These are phyloP conservation scores for Gautieria morchelliformis DNA, from an alignment of 768 basidiomycete genomes.

Conservation along the genomic window DNA sequence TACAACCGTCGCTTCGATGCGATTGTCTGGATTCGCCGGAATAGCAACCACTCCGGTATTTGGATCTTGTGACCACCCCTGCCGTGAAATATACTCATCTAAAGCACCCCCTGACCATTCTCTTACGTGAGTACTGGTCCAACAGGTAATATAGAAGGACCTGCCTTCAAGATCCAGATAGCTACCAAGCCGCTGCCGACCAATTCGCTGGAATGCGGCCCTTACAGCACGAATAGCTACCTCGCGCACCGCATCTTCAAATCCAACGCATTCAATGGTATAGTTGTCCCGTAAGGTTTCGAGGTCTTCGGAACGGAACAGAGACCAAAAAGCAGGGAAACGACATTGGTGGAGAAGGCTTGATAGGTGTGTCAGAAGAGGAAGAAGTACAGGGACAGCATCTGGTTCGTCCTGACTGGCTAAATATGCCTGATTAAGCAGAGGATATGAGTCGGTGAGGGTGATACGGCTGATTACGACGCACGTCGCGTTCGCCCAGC, in stretches of 20 bases:
- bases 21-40: conserved; percentile 81
- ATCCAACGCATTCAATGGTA: conserved; percentile 73
- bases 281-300: conserved; percentile 76
- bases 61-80: conserved; percentile 58
- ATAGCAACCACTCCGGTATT: conserved; percentile 49
- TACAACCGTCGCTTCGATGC: conserved; percentile 76
- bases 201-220: conserved; percentile 70
- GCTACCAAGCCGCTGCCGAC: conserved; percentile 51
- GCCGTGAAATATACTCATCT: conserved; percentile 46
- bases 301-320: conserved; percentile 60
- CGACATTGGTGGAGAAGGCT: conserved; percentile 72
- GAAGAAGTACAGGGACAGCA: conserved; percentile 63
- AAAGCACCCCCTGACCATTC: conserved; percentile 41
- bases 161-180: conserved; percentile 63
- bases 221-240: conserved; percentile 71
- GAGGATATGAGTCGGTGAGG: neutral
- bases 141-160: neutral
- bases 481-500: conserved; percentile 56
- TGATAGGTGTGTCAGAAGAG: conserved; percentile 56
- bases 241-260: conserved; percentile 73
- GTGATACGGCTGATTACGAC: neutral
- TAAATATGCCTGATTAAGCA: conserved; percentile 15
- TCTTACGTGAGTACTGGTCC: neutral
- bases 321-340: conserved; percentile 79
- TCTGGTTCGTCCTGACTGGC: conserved; percentile 63